phyloP scores from a whole-genome alignment of 495 filamentous ascomycete species.

The Podospora fimiseda region DNA sequence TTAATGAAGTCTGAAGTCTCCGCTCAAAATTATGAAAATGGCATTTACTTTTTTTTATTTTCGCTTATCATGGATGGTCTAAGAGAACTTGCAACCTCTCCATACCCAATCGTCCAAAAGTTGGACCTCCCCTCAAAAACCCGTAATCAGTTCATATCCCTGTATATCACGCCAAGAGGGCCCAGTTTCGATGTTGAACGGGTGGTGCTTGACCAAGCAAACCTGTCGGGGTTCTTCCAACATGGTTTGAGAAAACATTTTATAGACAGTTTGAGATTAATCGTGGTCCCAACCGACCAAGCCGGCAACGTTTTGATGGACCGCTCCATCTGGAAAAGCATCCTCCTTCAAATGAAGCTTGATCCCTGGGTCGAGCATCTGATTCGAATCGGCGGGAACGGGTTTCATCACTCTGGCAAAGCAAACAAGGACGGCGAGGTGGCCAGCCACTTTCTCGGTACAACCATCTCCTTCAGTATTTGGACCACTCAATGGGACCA shows the following conservation, averaged over 20 bases:
- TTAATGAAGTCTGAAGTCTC: no score
- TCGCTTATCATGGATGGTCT: not conserved
- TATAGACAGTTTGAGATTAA: not conserved
- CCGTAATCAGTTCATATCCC: not conserved
- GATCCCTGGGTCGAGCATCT: not conserved
- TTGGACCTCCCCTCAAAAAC: not conserved
- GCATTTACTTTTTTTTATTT: no score
- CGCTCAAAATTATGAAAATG: no score
- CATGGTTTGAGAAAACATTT: not conserved
- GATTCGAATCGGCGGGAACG: not conserved
- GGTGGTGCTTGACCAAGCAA: not conserved
- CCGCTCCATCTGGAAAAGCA: not conserved
- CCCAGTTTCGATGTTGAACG: not conserved
- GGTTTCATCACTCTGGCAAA: not conserved
- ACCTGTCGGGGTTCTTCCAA: not conserved
- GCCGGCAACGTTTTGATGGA: not conserved
- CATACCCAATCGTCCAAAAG: not conserved
- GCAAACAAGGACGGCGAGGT: not conserved
- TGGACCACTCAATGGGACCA: not conserved
- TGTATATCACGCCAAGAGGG: not conserved
- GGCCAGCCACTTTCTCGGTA: not conserved
- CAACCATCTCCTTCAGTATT: not conserved
- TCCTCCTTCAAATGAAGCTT: not conserved
- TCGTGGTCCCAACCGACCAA: not conserved
- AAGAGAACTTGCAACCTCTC: not conserved